phyloP scores from a whole-genome alignment of 2,329 filamentous ascomycete species.

The Pseudopyricularia javanii region DNA sequence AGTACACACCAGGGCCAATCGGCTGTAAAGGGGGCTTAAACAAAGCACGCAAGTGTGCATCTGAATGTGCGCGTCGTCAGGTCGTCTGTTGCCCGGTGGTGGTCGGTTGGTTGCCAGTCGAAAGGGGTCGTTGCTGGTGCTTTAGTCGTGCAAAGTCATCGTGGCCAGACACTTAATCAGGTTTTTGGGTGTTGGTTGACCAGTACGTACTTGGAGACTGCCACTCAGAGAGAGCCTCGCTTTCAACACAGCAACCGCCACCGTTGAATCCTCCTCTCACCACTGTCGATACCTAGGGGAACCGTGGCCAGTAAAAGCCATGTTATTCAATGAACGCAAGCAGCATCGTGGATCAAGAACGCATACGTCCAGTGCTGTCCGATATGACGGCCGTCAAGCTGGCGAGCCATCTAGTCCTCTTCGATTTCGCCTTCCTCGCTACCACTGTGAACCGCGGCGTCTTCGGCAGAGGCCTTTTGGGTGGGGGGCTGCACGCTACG shows the following conservation, averaged over 20 bases:
- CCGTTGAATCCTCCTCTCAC: background rate
- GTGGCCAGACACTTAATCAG: background rate
- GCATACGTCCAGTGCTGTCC: background rate
- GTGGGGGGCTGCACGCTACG: slow-evolving; percentile 21
- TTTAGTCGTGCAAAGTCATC: slow-evolving; percentile 2
- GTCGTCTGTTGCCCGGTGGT: background rate
- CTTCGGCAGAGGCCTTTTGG: slow-evolving; percentile 24
- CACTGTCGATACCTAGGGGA: background rate
- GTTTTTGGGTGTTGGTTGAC: background rate
- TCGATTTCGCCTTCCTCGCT: slow-evolving; percentile 98
- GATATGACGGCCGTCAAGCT: background rate
- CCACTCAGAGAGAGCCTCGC: background rate
- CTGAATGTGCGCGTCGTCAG: background rate
- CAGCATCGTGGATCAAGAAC: background rate
- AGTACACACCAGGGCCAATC: background rate
- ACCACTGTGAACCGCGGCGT: slow-evolving; percentile 62
- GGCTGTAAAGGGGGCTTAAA: background rate
- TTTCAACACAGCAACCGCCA: no score
- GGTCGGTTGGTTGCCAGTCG: background rate
- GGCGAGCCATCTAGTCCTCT: slow-evolving; percentile 45
- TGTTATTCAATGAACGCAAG: background rate
- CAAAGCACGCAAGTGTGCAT: background rate
- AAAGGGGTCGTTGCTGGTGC: background rate
- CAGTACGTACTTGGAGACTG: slow-evolving; percentile 2
- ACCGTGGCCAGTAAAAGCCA: background rate